Base-by-base conservation (phyloP, 108 stramenopile genomes). In the Poteriospumella lacustris region DNA sequence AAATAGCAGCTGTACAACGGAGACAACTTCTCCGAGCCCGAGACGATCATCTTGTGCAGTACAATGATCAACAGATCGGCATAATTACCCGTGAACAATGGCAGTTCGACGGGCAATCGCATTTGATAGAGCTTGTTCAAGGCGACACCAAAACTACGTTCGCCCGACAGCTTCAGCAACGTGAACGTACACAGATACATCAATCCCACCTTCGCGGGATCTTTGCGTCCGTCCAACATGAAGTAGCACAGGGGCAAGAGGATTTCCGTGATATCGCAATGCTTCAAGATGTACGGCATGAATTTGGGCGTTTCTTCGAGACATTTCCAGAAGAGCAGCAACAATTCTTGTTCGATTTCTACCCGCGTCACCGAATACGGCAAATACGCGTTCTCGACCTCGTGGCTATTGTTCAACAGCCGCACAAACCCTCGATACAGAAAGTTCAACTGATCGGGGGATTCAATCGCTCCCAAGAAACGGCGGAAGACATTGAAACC, bases 131-230 rank as follows among this genome's bases (percentile, higher is more conserved):
- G 89, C 75, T 92, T 89, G 86, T 99, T 97, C 56, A 99, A 89
- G 39, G 86, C 85, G 44, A 99, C 95, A 44, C 95, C 93, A 80
- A 99, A 97, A 34, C 86, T 85, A 68, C 98, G 80, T 68, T 97
- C 94, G 28, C 98, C 96, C 1, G 88, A 90, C 24, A 99, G 84
- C 81, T 96, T 95, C 42, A 99, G 83, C 31, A 97, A 83, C 38
- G 94, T 79, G 78, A 99, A 97, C 56, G 95, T 97, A 79, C 95
- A 97, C 64, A 99, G 92, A 77, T 97, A 94, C 1, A 96, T 89
- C 75, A 99, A 79, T 38, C 95, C 95, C 72, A 95, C 91, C 77
- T 82, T 56, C 19, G 92, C 85, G 29, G 90, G 79, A 79, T 94
- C 91, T 68, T 87, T 89, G n/a, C 96, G 86, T 26, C 90, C 91